Base-by-base conservation (phyloP, 306 rosid genomes). In the Delonix regia region DNA sequence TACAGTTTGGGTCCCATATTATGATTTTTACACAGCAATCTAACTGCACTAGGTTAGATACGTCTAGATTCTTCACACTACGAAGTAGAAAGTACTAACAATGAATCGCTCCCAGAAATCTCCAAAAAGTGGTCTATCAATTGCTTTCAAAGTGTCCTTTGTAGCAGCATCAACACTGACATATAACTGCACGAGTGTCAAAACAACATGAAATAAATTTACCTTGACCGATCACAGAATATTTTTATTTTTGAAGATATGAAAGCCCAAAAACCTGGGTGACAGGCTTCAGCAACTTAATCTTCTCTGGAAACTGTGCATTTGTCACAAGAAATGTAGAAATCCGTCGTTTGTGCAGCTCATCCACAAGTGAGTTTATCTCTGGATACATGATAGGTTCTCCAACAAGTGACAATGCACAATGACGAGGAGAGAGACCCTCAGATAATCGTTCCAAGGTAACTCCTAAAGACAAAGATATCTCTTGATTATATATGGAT, bases 341-440 rank as follows among this genome's bases (percentile, higher is more conserved):
- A 78, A 95, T 93, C 61, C 89, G 86, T 76, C 98, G 85, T 38
- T 30, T 86, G 70, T 95, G 98, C 80, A 95, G 88, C 85, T 93
- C 99, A 84, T 91, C 97, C 67, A 95, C 88, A 21, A 95, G 97
- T 66, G 89, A 24, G 77, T 95, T 93, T 65, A 95, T 95, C 90
- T 93, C 97, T 14, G 99, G 99, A 80, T 95, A 95, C 98, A 95
- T 95, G 42, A 95, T 95, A 22, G 98, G 99, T 83, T 95, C 99
- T 51, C 99, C 99, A 81, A 95, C 99, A 87, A 95, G 98, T 27
- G 99, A 95, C 72, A 95, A 81, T 72, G 99, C 99, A 87, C 99
- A 95, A 86, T 95, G 99, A 69, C 90, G 86, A 27, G 99, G 99
- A 59, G 92, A 81, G 52, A 95, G 87, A 78, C 99, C 99, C 86